These are phyloP conservation scores for Gloeopeniophorella convolvens DNA, from an alignment of 768 basidiomycete species.

Conservation along the genomic window DNA sequence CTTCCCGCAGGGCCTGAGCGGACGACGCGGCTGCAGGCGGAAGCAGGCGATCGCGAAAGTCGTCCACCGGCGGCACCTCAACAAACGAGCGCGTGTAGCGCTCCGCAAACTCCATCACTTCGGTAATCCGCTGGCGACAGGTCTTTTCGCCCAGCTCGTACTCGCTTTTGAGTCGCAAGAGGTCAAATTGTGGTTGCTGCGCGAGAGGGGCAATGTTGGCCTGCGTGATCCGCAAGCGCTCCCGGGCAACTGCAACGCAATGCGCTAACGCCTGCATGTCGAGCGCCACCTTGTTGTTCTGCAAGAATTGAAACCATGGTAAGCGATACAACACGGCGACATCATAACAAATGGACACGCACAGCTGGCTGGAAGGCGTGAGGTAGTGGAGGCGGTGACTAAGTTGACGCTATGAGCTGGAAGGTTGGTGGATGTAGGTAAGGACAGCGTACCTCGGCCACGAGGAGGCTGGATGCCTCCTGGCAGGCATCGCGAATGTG, in stretches of 20 bases:
- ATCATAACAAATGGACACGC: too few species aligned
- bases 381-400: not conserved
- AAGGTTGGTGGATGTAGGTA: not conserved
- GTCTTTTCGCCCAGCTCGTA: not conserved
- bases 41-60: constrained; percentile 6
- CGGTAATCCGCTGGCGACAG: not conserved
- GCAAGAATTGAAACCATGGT: not conserved
- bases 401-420: not conserved
- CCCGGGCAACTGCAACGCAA: not conserved
- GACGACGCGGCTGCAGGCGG: constrained; percentile 3
- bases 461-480: constrained; percentile 2
- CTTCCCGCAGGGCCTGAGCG: not conserved
- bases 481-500: constrained; percentile 8
- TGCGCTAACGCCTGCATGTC: constrained; percentile 8
- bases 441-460: not conserved
- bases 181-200: not conserved
- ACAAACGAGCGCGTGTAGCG: constrained; percentile 2
- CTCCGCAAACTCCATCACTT: constrained; percentile 8
- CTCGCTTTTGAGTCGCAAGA: constrained; percentile 6
- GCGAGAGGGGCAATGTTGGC: not conserved
- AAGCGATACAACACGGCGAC: too few species aligned
- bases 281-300: constrained; percentile 3
- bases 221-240: not conserved
- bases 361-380: not conserved
- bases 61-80: constrained; percentile 4